Evolutionary conservation across 73 alveolate species (phyloP).

Genomic region (Effrenium voratum): DNA sequence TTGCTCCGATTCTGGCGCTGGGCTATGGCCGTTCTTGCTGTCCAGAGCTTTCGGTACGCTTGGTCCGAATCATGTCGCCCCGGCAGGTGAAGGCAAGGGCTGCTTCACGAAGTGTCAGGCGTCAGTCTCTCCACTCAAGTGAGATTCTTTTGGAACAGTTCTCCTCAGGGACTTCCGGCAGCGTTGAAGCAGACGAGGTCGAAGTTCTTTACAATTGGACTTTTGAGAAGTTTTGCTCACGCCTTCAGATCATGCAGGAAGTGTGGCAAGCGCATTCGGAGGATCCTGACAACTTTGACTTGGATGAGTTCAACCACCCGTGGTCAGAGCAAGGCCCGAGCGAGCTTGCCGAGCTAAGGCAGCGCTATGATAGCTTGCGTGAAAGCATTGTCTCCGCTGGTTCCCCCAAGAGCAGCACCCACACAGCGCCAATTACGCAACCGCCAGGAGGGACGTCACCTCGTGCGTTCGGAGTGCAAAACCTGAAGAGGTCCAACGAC

Average conservation of each 20-base stretch:
- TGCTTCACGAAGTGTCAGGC: slow-evolving; percentile 24
- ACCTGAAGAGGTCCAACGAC: neutral
- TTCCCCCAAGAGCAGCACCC: slow-evolving; percentile 16
- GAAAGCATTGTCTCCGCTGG: slow-evolving; percentile 75
- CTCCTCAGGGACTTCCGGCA: slow-evolving; percentile 67
- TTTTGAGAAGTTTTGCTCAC: slow-evolving; percentile 71
- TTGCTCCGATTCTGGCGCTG: slow-evolving; percentile 88
- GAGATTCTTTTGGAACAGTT: slow-evolving; percentile 87
- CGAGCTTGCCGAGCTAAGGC: slow-evolving; percentile 79
- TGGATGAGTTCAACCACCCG: slow-evolving; percentile 82
- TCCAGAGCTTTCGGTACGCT: slow-evolving; percentile 73
- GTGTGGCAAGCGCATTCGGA: slow-evolving; percentile 80
- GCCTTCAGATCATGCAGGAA: slow-evolving; percentile 92
- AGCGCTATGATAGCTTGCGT: slow-evolving; percentile 78
- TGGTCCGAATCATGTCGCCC: slow-evolving; percentile 63
- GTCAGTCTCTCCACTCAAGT: slow-evolving; percentile 55
- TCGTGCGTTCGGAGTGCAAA: slow-evolving; percentile 9
- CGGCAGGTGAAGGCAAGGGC: slow-evolving; percentile 34
- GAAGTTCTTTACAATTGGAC: slow-evolving; percentile 92
- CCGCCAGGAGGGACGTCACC: neutral
- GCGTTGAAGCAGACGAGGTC: slow-evolving; percentile 27
- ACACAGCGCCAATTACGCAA: neutral
- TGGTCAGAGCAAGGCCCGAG: slow-evolving; percentile 93
- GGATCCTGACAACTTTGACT: slow-evolving; percentile 84
- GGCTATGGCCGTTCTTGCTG: slow-evolving; percentile 90